Evolutionary conservation across 2,329 filamentous ascomycete genomes (phyloP), one percentile per base, ranked within the genome.

Genomic region (Plenodomus lindquistii): DNA sequence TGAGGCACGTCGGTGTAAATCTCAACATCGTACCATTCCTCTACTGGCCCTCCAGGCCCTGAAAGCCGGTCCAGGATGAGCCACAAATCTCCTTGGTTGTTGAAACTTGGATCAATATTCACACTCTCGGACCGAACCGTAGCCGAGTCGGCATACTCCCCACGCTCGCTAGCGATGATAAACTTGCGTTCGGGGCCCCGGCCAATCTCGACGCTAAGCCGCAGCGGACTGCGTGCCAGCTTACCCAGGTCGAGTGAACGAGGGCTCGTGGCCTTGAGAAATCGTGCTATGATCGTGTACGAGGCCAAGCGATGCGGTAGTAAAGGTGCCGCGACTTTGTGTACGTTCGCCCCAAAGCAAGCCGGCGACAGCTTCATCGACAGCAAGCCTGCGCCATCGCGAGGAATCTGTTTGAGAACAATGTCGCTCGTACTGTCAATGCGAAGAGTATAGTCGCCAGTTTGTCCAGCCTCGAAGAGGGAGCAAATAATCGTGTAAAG

Each of bases 401-500:
- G 77, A 0, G 85, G 81, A 3, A 97, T 79, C 15, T 82, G 80
- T 7, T 75, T 75, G 4, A 95, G 67, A 1, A 71, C 62, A 31
- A 85, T 80, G 0, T 80, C 76, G 2, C 75, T 68, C 44, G 81
- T 83, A 27, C 87, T 86, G 39, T 86, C 85, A n/a, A 97, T 79
- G 47, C 85, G 83, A 8, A 99, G 78, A 0, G 80, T 83, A 65
- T 95, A 97, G 40, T 80, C 79, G 3, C 88, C 89, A 1, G 84
- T 77, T 65, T 95, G 89, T 8, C 87, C 87, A 0, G 87, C 81
- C 54, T 96, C 91, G 69, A 95, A 97, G 0, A 93, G 96, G 2
- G 91, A 96, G 67, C 88, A 93, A 6, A 97, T 87, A 46, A 96
- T 80, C 0, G 90, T 97, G 71, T 97, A 99, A 0, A 79, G 79